A percentile compares a stretch with the other conserved stretches of the same genome.
These are phyloP conservation scores for Melanogaster broomeanus DNA, from an alignment of 768 basidiomycete genomes.

Conservation along the genomic window DNA sequence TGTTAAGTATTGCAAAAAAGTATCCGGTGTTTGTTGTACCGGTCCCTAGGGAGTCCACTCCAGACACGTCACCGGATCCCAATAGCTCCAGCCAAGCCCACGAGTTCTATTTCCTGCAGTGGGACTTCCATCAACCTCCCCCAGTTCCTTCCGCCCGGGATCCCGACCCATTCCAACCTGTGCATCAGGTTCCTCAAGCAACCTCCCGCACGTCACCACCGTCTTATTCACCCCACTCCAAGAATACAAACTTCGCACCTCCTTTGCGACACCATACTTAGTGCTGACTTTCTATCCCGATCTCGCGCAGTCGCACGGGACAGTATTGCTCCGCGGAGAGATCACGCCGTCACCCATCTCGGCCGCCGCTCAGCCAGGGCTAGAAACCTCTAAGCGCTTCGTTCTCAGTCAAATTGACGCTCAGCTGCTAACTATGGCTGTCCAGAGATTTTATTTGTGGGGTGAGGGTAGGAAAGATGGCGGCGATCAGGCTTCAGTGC, in stretches of 20 bases:
- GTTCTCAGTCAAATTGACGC: conserved; percentile 81
- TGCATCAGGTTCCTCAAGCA: conserved; percentile 18
- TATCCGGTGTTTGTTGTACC: conserved; percentile 87
- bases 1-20: conserved; percentile 60
- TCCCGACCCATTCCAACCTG: conserved; percentile 45
- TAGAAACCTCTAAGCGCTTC: conserved; percentile 36
- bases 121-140: conserved; percentile 81
- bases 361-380: conserved; percentile 37
- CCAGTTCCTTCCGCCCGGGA: conserved; percentile 50
- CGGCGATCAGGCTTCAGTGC: background rate
- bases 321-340: conserved; percentile 90
- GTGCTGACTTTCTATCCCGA: conserved; percentile 93
- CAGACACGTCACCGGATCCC: conserved; percentile 29
- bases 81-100: conserved; percentile 46
- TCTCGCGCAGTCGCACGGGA: conserved; percentile 71
- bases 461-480: conserved; percentile 26
- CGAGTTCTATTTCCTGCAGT: conserved; percentile 88
- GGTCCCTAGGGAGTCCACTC: conserved; percentile 52
- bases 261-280: conserved; percentile 90
- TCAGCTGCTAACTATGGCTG: conserved; percentile 73
- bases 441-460: conserved; percentile 89
- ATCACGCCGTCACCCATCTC: conserved; percentile 67
- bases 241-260: conserved; percentile 84
- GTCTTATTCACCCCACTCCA: conserved; percentile 91
- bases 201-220: conserved; percentile 63